Evolutionary conservation across 805 yeast genomes (phyloP).

Genomic region (Saccharomycopsis schoenii): DNA sequence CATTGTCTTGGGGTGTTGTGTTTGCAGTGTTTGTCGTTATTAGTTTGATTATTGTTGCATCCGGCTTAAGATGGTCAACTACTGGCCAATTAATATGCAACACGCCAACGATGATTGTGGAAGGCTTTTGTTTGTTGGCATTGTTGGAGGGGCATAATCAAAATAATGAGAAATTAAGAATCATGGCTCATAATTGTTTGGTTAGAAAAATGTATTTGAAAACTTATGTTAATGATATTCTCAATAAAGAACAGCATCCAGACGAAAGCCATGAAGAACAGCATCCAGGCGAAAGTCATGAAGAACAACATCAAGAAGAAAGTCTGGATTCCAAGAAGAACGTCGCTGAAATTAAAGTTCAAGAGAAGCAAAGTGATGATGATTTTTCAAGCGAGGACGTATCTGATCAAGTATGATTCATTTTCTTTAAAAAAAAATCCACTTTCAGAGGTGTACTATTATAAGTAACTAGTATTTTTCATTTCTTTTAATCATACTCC

Average conservation of each 20-base stretch:
- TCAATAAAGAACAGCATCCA: slow-evolving; percentile 11
- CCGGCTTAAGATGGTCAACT: slow-evolving; percentile 29
- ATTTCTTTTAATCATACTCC: background rate
- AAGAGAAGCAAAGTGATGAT: background rate
- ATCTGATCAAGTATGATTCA: background rate
- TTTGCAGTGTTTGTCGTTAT: slow-evolving; percentile 21
- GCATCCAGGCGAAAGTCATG: no score
- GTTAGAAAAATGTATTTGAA: slow-evolving; percentile 4
- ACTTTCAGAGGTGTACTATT: background rate
- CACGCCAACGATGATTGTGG: slow-evolving; percentile 36
- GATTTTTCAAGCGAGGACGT: background rate
- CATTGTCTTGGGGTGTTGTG: background rate
- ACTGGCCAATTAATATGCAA: slow-evolving; percentile 33
- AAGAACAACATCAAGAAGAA: slow-evolving; percentile 10
- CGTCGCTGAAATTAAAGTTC: background rate
- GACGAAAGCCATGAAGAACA: background rate
- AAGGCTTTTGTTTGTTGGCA: slow-evolving; percentile 31
- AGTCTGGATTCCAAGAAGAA: background rate
- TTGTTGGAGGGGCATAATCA: slow-evolving; percentile 30
- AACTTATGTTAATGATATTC: background rate
- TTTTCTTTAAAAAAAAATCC: background rate
- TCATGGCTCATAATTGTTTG: slow-evolving; percentile 5
- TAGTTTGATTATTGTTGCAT: slow-evolving; percentile 26
- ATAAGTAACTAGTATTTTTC: background rate
- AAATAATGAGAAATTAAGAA: slow-evolving; percentile 6